Evolutionary conservation across 352 stramenopile species (phyloP).

Genomic region (Phytophthora niederhauseri): DNA sequence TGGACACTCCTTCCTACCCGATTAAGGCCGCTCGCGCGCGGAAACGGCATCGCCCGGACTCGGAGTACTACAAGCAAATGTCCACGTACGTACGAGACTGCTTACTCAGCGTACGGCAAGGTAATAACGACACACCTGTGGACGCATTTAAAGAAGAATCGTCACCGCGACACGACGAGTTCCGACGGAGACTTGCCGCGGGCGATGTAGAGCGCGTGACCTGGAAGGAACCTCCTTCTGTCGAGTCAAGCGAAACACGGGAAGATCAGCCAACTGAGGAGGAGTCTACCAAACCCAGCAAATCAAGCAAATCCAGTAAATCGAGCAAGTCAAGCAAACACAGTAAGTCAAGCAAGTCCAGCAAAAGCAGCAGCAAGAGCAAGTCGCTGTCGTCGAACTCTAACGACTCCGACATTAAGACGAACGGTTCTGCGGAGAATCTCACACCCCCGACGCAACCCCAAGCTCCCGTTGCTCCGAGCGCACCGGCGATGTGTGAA

Average conservation of each 20-base stretch:
- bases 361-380: slow-evolving; percentile 33
- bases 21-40: slow-evolving; percentile 77
- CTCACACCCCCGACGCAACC: slow-evolving; percentile 24
- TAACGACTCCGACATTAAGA: slow-evolving; percentile 21
- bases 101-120: slow-evolving; percentile 77
- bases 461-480: slow-evolving; percentile 32
- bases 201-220: slow-evolving; percentile 76
- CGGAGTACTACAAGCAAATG: slow-evolving; percentile 86
- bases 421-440: slow-evolving; percentile 31
- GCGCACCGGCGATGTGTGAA: slow-evolving; percentile 48
- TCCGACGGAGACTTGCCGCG: slow-evolving; percentile 65
- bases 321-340: slow-evolving; percentile 35
- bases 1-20: slow-evolving; percentile 45
- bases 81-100: slow-evolving; percentile 86
- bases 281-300: slow-evolving; percentile 25
- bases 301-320: slow-evolving; percentile 38
- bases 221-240: slow-evolving; percentile 71
- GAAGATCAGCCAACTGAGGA: slow-evolving; percentile 20
- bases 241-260: slow-evolving; percentile 23
- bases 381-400: slow-evolving; percentile 27
- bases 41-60: slow-evolving; percentile 85
- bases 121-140: slow-evolving; percentile 35
- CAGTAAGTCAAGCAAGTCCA: slow-evolving; percentile 33
- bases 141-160: slow-evolving; percentile 61
- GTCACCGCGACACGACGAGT: slow-evolving; percentile 57